Base-by-base conservation (phyloP, 306 rosid species). In the Calophaca sinica region DNA sequence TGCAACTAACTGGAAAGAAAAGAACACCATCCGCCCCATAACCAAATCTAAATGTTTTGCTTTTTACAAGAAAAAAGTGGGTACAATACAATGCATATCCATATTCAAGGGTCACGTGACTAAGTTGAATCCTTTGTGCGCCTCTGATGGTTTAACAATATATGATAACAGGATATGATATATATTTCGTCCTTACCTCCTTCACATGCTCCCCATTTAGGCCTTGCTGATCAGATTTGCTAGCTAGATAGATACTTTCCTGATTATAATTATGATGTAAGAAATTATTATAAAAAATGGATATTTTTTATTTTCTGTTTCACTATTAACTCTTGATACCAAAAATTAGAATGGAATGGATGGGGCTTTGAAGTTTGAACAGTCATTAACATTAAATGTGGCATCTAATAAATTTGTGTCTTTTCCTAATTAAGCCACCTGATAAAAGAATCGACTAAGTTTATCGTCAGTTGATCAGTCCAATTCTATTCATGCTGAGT, bases 61-160 rank as follows among this genome's bases (percentile, higher is more conserved):
- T 78, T 85, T 61, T 45, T 45, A 63, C 80, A 12, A 64, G 20
- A 63, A 68, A 69, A 48, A 10, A 52, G 32, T 75, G 57, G 79
- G 62, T 51, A 82, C 71, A 35, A 78, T 79, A 75, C 70, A 62
- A 14, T 79, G 89, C 67, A 79, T 61, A 60, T 60, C 81, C 80
- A 79, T 9, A 29, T 49, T 45, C 46, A 62, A 38, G 55, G 62
- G 63, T 87, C 90, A 82, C 90, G 88, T 84, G 88, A 88, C 62
- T 51, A 62, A 32, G 53, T 65, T 58, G 59, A 51, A 45, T 64
- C 36, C 9, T 41, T 39, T 65, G 64, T 59, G 29, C 5, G 39
- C 54, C 42, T 66, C n/a, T 60, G 4, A 73, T 59, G 20, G 44
- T 66, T 54, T 12, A 9, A 36, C 63, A 65, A 35, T 4, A 44